Conservation (phyloP, 2,329 filamentous ascomycete species). For the Zymoseptoria passerinii region DNA sequence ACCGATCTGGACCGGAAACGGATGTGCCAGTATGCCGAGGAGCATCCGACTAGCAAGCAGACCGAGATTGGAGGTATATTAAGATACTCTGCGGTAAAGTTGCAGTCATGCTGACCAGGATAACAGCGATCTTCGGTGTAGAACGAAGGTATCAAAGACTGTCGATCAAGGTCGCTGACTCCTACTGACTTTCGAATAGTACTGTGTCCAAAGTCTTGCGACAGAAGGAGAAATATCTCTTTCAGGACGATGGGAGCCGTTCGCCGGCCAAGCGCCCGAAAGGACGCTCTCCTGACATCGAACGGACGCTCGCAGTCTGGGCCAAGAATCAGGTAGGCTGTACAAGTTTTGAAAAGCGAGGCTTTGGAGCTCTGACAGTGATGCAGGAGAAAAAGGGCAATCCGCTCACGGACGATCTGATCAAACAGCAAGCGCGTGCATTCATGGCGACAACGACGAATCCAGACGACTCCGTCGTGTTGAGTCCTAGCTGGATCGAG, state of each 20-base stretch:
- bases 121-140: slow-evolving; percentile 77
- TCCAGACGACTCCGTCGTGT: slow-evolving; percentile 62
- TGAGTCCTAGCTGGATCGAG: slow-evolving; percentile 75
- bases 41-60: slow-evolving; percentile 85
- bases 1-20: slow-evolving; percentile 81
- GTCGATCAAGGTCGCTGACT: neutral
- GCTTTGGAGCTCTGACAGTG: neutral
- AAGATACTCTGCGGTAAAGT: neutral
- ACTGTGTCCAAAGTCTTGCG: slow-evolving; percentile 97
- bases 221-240: slow-evolving; percentile 89
- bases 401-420: slow-evolving; percentile 67
- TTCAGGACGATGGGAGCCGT: slow-evolving; percentile 66
- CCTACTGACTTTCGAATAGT: slow-evolving; percentile 43
- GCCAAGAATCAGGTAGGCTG: slow-evolving; percentile 54
- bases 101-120: slow-evolving; percentile 10
- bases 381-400: slow-evolving; percentile 63
- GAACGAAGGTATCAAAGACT: slow-evolving; percentile 71
- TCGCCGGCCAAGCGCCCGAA: slow-evolving; percentile 77
- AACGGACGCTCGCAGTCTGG: slow-evolving; percentile 82
- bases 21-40: slow-evolving; percentile 91
- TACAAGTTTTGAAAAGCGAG: neutral
- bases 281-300: slow-evolving; percentile 82
- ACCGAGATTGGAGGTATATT: slow-evolving; percentile 81
- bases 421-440: slow-evolving; percentile 73
- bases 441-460: slow-evolving; percentile 60